Percentiles rank a stretch among this genome's conserved stretches.
Evolutionary conservation across 768 basidiomycete species (phyloP).

Genomic region (Agrocybe praecox): DNA sequence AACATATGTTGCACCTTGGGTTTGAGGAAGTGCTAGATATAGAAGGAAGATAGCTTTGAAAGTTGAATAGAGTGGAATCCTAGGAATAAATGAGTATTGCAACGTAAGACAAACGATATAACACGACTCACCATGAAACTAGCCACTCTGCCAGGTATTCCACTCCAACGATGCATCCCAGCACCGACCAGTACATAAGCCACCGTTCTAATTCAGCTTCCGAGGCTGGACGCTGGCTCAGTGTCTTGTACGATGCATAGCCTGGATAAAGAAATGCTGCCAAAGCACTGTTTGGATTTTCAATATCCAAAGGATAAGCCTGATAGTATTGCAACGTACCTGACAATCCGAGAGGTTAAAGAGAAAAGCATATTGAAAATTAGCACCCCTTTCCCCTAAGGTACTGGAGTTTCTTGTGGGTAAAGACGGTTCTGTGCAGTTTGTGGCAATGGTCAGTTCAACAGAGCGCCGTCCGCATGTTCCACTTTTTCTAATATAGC

Average conservation of each 20-base stretch:
- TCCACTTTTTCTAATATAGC: conserved; percentile 2
- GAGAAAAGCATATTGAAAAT: conserved; percentile 46
- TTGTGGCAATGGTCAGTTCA: neutral
- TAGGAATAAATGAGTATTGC: conserved; percentile 26
- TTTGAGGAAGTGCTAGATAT: conserved; percentile 90
- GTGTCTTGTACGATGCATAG: conserved; percentile 95
- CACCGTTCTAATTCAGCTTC: conserved; percentile 89
- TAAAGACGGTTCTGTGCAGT: neutral
- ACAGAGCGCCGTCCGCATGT: conserved; percentile 17
- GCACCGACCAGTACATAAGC: conserved; percentile 97
- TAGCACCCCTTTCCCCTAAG: neutral
- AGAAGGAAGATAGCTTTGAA: conserved; percentile 85
- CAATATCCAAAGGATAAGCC: neutral
- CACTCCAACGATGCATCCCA: conserved; percentile 78
- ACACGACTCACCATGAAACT: conserved; percentile 71
- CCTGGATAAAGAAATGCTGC: conserved; percentile 88
- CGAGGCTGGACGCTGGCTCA: conserved; percentile 83
- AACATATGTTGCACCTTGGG: conserved; percentile 84
- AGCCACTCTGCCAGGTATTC: conserved; percentile 90
- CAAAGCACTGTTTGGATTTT: conserved; percentile 52
- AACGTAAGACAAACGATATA: neutral
- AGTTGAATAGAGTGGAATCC: conserved; percentile 89
- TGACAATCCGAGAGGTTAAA: conserved; percentile 49
- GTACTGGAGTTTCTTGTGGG: neutral
- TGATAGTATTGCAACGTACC: conserved; percentile 30